phyloP scores from a whole-genome alignment of 2,329 filamentous ascomycete genomes.

The Trichoderma endophyticum region DNA sequence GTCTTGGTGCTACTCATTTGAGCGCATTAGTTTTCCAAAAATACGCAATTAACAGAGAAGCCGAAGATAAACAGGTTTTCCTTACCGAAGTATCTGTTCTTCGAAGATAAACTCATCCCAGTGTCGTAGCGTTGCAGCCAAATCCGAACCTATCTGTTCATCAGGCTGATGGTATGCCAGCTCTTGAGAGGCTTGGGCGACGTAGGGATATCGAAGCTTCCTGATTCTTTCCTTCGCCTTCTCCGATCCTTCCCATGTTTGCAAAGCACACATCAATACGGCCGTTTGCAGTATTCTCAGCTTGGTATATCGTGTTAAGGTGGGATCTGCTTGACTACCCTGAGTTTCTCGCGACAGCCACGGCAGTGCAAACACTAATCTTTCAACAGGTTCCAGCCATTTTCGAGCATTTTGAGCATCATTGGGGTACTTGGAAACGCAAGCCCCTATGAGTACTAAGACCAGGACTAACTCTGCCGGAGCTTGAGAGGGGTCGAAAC shows the following conservation, averaged over 20 bases:
- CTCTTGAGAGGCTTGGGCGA: background rate
- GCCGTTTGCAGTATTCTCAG: background rate
- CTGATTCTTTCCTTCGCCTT: background rate
- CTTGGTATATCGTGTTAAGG: background rate
- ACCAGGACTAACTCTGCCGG: background rate
- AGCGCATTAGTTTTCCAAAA: background rate
- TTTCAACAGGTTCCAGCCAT: background rate
- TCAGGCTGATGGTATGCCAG: background rate
- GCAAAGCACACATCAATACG: background rate
- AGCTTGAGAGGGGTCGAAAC: background rate
- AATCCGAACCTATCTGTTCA: background rate
- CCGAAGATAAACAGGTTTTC: rapidly evolving
- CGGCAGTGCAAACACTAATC: background rate
- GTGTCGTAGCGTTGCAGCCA: background rate
- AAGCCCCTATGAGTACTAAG: background rate
- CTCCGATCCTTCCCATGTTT: background rate
- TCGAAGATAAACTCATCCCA: background rate
- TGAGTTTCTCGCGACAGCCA: background rate
- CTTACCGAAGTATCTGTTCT: background rate
- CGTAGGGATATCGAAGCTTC: background rate
- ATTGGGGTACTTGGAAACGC: background rate
- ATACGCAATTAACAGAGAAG: background rate
- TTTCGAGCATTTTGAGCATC: background rate
- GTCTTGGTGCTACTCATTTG: background rate
- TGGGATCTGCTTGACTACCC: background rate